Evolutionary conservation across 768 basidiomycete species (phyloP).

Genomic region (Mycena floridula): DNA sequence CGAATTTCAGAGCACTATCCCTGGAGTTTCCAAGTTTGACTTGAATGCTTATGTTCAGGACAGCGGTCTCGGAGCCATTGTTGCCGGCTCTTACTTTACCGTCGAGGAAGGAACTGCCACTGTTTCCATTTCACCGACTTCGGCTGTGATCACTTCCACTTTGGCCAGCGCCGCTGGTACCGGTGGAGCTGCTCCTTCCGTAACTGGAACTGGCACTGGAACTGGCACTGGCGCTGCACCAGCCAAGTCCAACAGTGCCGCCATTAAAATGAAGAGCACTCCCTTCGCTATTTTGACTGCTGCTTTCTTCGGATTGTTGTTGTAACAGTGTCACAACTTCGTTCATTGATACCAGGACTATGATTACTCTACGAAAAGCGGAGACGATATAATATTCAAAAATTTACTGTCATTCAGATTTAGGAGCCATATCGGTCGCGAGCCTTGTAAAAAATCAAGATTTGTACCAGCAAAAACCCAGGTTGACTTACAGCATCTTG

Average conservation of each 20-base stretch:
- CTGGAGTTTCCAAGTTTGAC: slow-evolving; percentile 49
- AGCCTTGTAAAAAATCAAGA: slow-evolving; percentile 18
- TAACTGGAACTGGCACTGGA: neutral
- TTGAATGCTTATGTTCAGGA: slow-evolving; percentile 54
- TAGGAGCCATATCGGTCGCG: slow-evolving; percentile 25
- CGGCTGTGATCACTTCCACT: slow-evolving; percentile 62
- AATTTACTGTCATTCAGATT: slow-evolving; percentile 3
- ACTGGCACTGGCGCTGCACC: neutral
- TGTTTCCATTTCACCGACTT: slow-evolving; percentile 46
- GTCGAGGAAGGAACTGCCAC: slow-evolving; percentile 66
- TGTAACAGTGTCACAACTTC: neutral
- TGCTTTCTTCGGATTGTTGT: neutral
- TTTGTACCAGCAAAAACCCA: neutral
- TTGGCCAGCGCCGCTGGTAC: slow-evolving; percentile 18
- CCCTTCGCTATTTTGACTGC: neutral
- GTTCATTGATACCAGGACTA: no score
- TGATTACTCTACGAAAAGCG: neutral
- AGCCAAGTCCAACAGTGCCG: slow-evolving; percentile 1
- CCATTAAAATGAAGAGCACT: neutral
- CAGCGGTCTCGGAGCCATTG: slow-evolving; percentile 49
- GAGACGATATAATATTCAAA: neutral
- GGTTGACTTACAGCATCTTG: slow-evolving; percentile 52
- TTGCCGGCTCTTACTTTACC: slow-evolving; percentile 65
- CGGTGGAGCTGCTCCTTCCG: neutral
- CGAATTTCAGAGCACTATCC: slow-evolving; percentile 42